phyloP scores from a whole-genome alignment of 2,329 filamentous ascomycete genomes.

The Orbilia brochopaga region DNA sequence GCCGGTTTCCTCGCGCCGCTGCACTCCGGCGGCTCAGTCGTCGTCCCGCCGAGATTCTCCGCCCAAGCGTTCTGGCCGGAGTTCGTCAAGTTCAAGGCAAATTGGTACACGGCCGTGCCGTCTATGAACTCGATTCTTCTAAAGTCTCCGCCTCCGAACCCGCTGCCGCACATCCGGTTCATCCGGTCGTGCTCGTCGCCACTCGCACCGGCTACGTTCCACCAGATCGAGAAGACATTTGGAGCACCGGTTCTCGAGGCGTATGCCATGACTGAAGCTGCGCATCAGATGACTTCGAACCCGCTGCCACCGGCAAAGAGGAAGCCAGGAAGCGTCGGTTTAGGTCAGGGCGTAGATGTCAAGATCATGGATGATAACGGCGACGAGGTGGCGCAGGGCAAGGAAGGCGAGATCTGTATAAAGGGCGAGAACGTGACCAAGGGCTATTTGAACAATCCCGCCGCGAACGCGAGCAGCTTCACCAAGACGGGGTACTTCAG shows the following conservation, averaged over 20 bases:
- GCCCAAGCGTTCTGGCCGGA: slow-evolving; percentile 82
- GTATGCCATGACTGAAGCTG: slow-evolving; percentile 90
- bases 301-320: slow-evolving; percentile 73
- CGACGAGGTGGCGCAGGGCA: slow-evolving; percentile 69
- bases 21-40: slow-evolving; percentile 75
- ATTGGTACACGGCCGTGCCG: slow-evolving; percentile 89
- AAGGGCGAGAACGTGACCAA: slow-evolving; percentile 80
- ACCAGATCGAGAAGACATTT: slow-evolving; percentile 77
- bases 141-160: slow-evolving; percentile 71
- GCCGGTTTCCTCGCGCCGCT: slow-evolving; percentile 81
- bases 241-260: slow-evolving; percentile 83
- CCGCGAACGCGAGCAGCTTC: slow-evolving; percentile 76
- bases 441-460: slow-evolving; percentile 82
- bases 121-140: slow-evolving; percentile 90
- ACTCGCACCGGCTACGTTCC: slow-evolving; percentile 79
- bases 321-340: slow-evolving; percentile 79
- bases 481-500: slow-evolving; percentile 80
- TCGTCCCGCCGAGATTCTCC: slow-evolving; percentile 80
- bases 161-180: slow-evolving; percentile 77
- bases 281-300: slow-evolving; percentile 83
- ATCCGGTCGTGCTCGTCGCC: slow-evolving; percentile 87
- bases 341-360: slow-evolving; percentile 83
- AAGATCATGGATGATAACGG: slow-evolving; percentile 74
- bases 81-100: slow-evolving; percentile 75
- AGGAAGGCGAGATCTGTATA: slow-evolving; percentile 82